phyloP scores from a whole-genome alignment of 192 early-diverging fungal species.

The Powellomyces hirtus region DNA sequence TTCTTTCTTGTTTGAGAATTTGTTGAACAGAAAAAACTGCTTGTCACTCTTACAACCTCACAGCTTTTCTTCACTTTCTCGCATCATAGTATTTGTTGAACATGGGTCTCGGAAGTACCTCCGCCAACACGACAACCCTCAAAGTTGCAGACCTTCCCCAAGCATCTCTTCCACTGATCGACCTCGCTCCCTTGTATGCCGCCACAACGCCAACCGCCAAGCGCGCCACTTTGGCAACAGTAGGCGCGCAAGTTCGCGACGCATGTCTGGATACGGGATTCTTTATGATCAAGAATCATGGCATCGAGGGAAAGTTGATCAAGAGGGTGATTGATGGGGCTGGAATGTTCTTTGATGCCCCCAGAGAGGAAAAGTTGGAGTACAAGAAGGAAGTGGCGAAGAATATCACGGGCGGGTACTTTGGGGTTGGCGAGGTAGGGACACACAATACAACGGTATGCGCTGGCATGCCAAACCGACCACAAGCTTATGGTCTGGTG shows the following conservation, averaged over 20 bases:
- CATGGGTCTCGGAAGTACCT: background rate
- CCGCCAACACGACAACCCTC: background rate
- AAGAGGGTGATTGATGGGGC: background rate
- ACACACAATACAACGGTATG: too few relatives aligned
- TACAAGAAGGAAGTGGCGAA: background rate
- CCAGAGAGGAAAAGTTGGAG: background rate
- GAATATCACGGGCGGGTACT: background rate
- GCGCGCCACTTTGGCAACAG: background rate
- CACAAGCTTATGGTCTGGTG: too few relatives aligned
- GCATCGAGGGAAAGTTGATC: background rate
- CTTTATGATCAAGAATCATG: background rate
- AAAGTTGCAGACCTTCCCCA: background rate
- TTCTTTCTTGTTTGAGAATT: too few relatives aligned
- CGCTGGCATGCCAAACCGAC: too few relatives aligned
- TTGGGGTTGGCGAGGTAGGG: background rate
- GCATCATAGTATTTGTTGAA: too few relatives aligned
- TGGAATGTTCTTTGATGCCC: background rate
- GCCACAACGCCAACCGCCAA: background rate
- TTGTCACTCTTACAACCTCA: too few relatives aligned
- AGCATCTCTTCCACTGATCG: background rate
- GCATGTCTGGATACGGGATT: conserved; percentile 1
- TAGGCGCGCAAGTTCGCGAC: background rate
- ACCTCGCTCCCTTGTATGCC: background rate
- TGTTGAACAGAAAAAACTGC: too few relatives aligned
- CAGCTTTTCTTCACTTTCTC: too few relatives aligned